Percentiles rank a stretch among this genome's conserved stretches.
Conservation (phyloP, 1,139 yeast genomes). For the Candida glucosophila region DNA sequence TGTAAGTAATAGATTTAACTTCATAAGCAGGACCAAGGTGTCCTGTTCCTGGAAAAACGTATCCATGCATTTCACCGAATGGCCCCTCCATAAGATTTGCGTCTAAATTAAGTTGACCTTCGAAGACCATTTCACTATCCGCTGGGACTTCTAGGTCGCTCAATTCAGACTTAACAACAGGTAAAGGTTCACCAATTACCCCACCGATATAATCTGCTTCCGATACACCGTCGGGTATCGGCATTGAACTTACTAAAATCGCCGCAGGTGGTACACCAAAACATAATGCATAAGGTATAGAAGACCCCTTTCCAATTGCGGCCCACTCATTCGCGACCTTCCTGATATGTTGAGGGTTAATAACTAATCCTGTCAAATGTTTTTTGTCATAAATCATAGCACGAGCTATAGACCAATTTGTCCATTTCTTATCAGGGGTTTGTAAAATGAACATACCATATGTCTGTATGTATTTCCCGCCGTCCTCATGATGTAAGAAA, state of each 20-base stretch:
- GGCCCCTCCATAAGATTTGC: conserved; percentile 10
- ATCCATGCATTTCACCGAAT: conserved; percentile 15
- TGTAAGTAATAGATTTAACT: conserved; percentile 9
- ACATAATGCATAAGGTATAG: conserved; percentile 10
- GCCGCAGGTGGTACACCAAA: conserved; percentile 16
- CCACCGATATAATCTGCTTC: conserved; percentile 12
- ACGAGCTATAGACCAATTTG: too few relatives aligned
- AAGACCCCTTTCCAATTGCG: conserved; percentile 7
- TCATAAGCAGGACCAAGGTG: conserved; percentile 11
- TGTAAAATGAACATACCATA: too few relatives aligned
- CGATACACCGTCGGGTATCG: conserved; percentile 11
- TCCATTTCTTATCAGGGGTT: too few relatives aligned
- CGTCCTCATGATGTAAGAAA: conserved; percentile 9
- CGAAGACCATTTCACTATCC: conserved; percentile 11
- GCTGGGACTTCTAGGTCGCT: conserved; percentile 11
- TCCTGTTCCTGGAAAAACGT: conserved; percentile 8
- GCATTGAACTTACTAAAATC: conserved; percentile 11
- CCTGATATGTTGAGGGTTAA: conserved; percentile 12
- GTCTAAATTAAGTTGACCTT: conserved; percentile 9
- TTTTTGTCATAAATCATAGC: conserved; percentile 9
- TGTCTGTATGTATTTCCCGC: conserved; percentile 12
- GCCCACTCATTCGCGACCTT: conserved; percentile 11
- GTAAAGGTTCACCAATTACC: conserved; percentile 10
- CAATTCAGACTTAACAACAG: conserved; percentile 9
- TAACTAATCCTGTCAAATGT: conserved; percentile 10